Evolutionary conservation across 192 early-diverging fungal species (phyloP).

Genomic region (Linnemannia schmuckeri): DNA sequence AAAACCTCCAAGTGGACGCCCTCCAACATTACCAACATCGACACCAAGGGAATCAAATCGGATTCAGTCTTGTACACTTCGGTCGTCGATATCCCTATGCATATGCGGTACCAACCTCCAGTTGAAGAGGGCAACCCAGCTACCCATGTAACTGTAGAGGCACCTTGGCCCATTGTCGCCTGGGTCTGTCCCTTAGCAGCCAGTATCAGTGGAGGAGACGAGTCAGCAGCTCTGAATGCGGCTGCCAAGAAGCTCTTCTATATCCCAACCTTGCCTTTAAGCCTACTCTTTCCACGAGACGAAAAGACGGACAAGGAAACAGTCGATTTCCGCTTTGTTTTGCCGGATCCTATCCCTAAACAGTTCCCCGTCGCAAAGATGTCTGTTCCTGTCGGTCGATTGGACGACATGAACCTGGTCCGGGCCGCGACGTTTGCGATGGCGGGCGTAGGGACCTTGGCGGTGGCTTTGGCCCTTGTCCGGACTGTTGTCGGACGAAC

Average conservation of each 20-base stretch:
- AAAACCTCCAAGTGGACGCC: conserved; percentile 43
- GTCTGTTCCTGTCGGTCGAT: conserved; percentile 48
- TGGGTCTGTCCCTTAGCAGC: conserved; percentile 25
- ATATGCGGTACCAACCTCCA: conserved; percentile 53
- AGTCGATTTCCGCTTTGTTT: conserved; percentile 31
- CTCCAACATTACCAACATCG: background rate
- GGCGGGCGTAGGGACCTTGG: conserved; percentile 35
- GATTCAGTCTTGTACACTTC: conserved; percentile 1
- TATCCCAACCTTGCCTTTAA: conserved; percentile 29
- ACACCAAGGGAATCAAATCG: background rate
- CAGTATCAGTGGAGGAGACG: background rate
- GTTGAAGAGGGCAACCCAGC: conserved; percentile 20
- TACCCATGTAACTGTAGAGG: conserved; percentile 24
- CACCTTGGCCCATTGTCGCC: conserved; percentile 50
- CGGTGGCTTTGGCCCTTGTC: conserved; percentile 22
- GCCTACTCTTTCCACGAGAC: conserved; percentile 5
- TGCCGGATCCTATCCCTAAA: conserved; percentile 41
- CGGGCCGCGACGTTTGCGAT: conserved; percentile 35
- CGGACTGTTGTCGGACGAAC: conserved; percentile 11
- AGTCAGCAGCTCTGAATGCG: background rate
- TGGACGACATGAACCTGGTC: conserved; percentile 34
- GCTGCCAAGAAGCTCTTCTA: conserved; percentile 45
- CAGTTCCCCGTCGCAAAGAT: conserved; percentile 29
- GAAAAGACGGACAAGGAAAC: background rate
- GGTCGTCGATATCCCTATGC: conserved; percentile 48